Evolutionary conservation across 1,139 yeast species (phyloP).

Genomic region (Kodamaea ohmeri): DNA sequence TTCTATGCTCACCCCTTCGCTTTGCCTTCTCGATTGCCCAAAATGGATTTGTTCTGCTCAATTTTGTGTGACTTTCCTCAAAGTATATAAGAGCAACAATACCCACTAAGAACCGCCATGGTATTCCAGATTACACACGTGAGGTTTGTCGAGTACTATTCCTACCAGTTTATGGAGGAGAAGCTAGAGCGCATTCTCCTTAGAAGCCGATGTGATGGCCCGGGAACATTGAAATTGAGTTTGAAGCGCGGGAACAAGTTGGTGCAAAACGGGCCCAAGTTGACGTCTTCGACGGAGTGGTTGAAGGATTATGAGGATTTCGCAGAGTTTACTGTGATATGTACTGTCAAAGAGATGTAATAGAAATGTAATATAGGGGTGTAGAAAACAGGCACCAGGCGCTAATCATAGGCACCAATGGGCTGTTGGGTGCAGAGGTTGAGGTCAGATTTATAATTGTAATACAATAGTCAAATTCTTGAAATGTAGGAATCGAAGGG

Average conservation of each 20-base stretch:
- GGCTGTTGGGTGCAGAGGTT: too few relatives aligned
- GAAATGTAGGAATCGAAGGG: too few relatives aligned
- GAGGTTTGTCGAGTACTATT: conserved; percentile 12
- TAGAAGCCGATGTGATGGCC: conserved; percentile 8
- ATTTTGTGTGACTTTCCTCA: background rate
- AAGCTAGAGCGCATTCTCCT: conserved; percentile 12
- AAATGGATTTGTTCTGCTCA: background rate
- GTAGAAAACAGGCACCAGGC: background rate
- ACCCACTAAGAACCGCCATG: conserved; percentile 6
- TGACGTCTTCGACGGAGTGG: conserved; percentile 10
- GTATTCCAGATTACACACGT: conserved; percentile 11
- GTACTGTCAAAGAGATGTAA: conserved; percentile 11
- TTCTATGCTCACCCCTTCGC: background rate
- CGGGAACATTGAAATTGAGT: conserved; percentile 10
- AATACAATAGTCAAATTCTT: too few relatives aligned
- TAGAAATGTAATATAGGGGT: conserved; percentile 1
- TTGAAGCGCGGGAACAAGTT: conserved; percentile 10
- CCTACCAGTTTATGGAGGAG: conserved; percentile 12
- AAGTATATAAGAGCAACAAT: conserved; percentile 1
- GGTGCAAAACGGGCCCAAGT: conserved; percentile 8
- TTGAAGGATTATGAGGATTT: conserved; percentile 12
- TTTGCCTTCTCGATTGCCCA: background rate
- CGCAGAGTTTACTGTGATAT: conserved; percentile 12
- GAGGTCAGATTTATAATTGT: too few relatives aligned
- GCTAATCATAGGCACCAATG: too few relatives aligned